Percentiles rank a stretch among this genome's conserved stretches.
Conservation (phyloP, 257 asterid species). For the Ocimum tenuiflorum region DNA sequence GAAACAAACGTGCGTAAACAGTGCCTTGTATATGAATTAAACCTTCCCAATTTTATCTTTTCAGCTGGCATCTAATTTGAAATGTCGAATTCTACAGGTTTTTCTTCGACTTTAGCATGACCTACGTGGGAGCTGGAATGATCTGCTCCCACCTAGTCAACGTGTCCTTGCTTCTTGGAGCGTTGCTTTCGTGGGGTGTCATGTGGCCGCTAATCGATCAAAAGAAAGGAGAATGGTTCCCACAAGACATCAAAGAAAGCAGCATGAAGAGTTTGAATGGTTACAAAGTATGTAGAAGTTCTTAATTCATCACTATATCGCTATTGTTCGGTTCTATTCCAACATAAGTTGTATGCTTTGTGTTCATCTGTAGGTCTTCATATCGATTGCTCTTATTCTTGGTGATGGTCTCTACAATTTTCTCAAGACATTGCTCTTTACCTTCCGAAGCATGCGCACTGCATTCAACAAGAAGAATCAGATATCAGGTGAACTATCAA, state of each 20-base stretch:
- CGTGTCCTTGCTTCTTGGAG: slow-evolving; percentile 60
- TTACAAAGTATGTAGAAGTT: slow-evolving; percentile 53
- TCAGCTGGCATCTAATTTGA: too few relatives aligned
- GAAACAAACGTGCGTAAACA: slow-evolving; percentile 71
- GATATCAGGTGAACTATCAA: slow-evolving; percentile 40
- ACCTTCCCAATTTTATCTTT: too few relatives aligned
- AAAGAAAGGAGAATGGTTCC: slow-evolving; percentile 57
- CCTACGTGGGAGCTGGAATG: slow-evolving; percentile 76
- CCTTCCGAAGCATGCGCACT: slow-evolving; percentile 32
- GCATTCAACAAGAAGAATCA: slow-evolving; percentile 30
- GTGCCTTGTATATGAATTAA: too few relatives aligned
- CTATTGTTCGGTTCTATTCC: background rate
- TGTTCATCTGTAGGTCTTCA: slow-evolving; percentile 54
- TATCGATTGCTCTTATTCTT: slow-evolving; percentile 72
- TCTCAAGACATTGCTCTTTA: slow-evolving; percentile 48
- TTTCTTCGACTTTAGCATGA: slow-evolving; percentile 66
- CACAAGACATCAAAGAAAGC: slow-evolving; percentile 35
- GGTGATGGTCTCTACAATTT: slow-evolving; percentile 90
- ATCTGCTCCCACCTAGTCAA: slow-evolving; percentile 65
- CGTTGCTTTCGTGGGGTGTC: slow-evolving; percentile 61
- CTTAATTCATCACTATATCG: too few relatives aligned
- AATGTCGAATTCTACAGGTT: slow-evolving; percentile 46
- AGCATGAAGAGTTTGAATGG: slow-evolving; percentile 76
- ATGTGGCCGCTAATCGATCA: slow-evolving; percentile 62
- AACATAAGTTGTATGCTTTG: background rate